Percentiles rank a stretch among this genome's conserved stretches.
Conservation (phyloP, 169 alveolate genomes). For the Sarcocystis neurona region DNA sequence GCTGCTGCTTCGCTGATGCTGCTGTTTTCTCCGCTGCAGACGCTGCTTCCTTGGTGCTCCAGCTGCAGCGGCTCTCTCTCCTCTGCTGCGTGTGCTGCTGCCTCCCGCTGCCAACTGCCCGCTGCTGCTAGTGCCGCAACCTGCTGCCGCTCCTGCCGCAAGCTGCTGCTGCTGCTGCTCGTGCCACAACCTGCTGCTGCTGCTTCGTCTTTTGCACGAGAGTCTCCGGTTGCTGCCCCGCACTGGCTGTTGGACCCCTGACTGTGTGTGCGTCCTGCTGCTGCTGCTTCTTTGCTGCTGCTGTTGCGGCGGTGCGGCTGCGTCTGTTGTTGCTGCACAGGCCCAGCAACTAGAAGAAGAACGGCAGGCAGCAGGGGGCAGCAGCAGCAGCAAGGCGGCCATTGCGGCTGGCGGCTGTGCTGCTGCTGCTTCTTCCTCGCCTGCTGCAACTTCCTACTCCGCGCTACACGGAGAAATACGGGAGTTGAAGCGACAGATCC, state of each 20-base stretch:
- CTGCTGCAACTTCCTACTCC: neutral
- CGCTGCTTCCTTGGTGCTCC: no score
- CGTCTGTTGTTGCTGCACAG: no score
- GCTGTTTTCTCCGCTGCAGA: no score
- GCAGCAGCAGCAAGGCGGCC: neutral
- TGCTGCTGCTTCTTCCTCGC: neutral
- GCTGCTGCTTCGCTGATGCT: no score
- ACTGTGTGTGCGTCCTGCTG: no score
- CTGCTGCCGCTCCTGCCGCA: neutral
- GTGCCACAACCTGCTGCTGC: neutral
- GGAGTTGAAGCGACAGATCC: neutral
- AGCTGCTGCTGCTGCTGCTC: conserved; percentile 15
- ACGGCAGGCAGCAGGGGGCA: neutral
- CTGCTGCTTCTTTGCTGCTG: no score
- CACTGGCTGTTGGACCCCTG: no score
- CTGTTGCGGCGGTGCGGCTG: no score
- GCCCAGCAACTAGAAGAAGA: conserved; percentile 16
- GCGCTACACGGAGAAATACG: neutral
- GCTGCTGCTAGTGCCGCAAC: conserved; percentile 8
- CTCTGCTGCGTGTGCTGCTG: no score
- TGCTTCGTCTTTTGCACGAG: neutral
- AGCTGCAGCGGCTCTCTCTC: no score
- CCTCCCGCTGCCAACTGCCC: conserved; percentile 23
- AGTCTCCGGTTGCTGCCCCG: no score
- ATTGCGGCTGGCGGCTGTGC: neutral